phyloP scores from a whole-genome alignment of 192 early-diverging fungal species.

The Backusella circina region DNA sequence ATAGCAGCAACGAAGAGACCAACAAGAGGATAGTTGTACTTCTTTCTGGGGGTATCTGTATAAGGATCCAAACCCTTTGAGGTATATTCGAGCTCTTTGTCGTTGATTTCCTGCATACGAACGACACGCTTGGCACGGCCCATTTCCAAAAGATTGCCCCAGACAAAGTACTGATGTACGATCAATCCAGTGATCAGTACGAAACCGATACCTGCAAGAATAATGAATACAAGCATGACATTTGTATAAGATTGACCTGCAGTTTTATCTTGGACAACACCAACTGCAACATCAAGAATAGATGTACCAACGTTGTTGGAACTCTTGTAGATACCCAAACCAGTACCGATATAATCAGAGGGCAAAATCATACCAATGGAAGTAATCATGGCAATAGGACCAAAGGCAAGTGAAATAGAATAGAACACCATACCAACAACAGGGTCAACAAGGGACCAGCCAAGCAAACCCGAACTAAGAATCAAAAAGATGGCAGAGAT shows the following conservation, averaged over 20 bases:
- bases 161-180: not conserved
- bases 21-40: constrained; percentile 16
- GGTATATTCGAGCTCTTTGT: constrained; percentile 20
- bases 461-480: constrained; percentile 38
- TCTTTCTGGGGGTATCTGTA: not conserved
- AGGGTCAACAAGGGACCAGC: constrained; percentile 51
- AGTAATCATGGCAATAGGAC: constrained; percentile 56
- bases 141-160: constrained; percentile 19
- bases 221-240: constrained; percentile 28
- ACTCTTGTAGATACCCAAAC: constrained; percentile 60
- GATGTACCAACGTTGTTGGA: constrained; percentile 58
- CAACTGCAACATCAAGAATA: constrained; percentile 63
- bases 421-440: constrained; percentile 54
- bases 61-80: constrained; percentile 28
- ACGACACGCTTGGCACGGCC: constrained; percentile 12
- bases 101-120: constrained; percentile 30
- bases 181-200: constrained; percentile 15
- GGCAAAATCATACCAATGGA: constrained; percentile 56
- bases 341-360: constrained; percentile 54
- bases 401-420: constrained; percentile 55
- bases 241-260: constrained; percentile 21
- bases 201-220: constrained; percentile 23
- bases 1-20: constrained; percentile 10
- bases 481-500: constrained; percentile 30
- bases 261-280: constrained; percentile 53